Evolutionary conservation across 2,329 filamentous ascomycete species (phyloP).

Genomic region (Pseudonectria foliicola): DNA sequence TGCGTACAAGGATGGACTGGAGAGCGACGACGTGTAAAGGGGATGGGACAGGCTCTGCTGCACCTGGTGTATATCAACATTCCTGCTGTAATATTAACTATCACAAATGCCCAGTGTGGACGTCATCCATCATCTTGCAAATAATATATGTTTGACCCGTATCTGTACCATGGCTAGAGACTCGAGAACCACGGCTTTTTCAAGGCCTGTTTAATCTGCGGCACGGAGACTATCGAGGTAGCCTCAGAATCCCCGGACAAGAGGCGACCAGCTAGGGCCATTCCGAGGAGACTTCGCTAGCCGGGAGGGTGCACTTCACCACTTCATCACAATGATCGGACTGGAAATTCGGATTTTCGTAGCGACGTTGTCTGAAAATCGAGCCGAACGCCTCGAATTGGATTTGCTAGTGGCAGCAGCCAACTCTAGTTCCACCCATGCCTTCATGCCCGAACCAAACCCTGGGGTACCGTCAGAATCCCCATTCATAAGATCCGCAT

Average conservation of each 20-base stretch:
- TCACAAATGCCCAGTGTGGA: background rate
- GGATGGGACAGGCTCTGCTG: slow-evolving; percentile 1
- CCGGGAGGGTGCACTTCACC: slow-evolving; percentile 31
- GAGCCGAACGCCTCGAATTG: slow-evolving; percentile 42
- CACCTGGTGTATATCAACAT: background rate
- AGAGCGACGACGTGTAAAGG: slow-evolving; percentile 18
- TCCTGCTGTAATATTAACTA: no score
- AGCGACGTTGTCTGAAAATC: slow-evolving; percentile 32
- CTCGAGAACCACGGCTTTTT: slow-evolving; percentile 55
- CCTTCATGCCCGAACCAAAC: slow-evolving; percentile 31
- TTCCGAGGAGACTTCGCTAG: slow-evolving; percentile 50
- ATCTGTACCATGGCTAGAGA: slow-evolving; percentile 55
- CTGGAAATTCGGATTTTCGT: slow-evolving; percentile 21
- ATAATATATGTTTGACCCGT: slow-evolving; percentile 49
- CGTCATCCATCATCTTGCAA: slow-evolving; percentile 5
- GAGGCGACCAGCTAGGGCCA: slow-evolving; percentile 23
- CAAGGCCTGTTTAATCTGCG: slow-evolving; percentile 52
- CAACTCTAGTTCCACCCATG: slow-evolving; percentile 36
- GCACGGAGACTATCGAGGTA: slow-evolving; percentile 51
- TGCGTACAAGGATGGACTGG: slow-evolving; percentile 56
- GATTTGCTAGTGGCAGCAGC: slow-evolving; percentile 38
- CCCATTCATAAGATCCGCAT: slow-evolving; percentile 17
- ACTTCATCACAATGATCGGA: slow-evolving; percentile 20
- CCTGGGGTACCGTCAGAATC: slow-evolving; percentile 22
- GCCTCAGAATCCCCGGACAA: slow-evolving; percentile 48